Evolutionary conservation across 148 eudicot genomes (phyloP).

Genomic region (Silene uniflora): DNA sequence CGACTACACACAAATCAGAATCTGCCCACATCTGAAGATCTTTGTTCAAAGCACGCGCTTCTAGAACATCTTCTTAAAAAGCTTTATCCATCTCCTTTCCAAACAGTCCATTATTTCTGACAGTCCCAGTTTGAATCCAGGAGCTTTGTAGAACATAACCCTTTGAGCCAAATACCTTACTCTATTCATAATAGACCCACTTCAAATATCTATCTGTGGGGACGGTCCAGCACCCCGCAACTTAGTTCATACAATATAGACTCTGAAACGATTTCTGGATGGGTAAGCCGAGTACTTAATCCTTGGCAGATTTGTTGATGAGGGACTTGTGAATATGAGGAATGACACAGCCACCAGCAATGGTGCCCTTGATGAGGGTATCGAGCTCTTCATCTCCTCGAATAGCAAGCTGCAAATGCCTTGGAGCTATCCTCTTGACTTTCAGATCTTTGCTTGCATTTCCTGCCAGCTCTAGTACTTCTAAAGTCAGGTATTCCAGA

Average conservation of each 20-base stretch:
- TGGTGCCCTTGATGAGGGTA: constrained; percentile 92
- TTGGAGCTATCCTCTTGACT: constrained; percentile 87
- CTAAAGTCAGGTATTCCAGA: constrained; percentile 83
- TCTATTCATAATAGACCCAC: too few species aligned
- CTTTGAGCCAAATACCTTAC: constrained; percentile 62
- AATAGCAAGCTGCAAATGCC: constrained; percentile 86
- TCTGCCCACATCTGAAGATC: constrained; percentile 75
- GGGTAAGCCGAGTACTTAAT: constrained; percentile 19
- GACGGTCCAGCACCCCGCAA: too few species aligned
- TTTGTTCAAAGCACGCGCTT: constrained; percentile 66
- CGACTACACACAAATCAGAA: constrained; percentile 73
- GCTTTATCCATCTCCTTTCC: constrained; percentile 64
- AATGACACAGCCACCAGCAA: constrained; percentile 93
- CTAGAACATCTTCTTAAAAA: constrained; percentile 64
- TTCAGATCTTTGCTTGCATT: constrained; percentile 92
- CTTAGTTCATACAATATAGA: background rate
- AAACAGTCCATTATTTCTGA: constrained; percentile 73
- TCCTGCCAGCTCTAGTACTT: constrained; percentile 84
- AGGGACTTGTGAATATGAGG: constrained; percentile 93
- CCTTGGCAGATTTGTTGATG: constrained; percentile 81
- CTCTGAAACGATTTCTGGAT: too few species aligned
- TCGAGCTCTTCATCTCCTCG: constrained; percentile 94
- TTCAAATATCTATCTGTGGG: too few species aligned
- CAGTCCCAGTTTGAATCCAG: constrained; percentile 92
- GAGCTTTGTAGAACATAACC: constrained; percentile 86